A percentile compares a stretch with the other conserved stretches of the same genome.
phyloP scores from a whole-genome alignment of 495 filamentous ascomycete species.

The Platismatia glauca region DNA sequence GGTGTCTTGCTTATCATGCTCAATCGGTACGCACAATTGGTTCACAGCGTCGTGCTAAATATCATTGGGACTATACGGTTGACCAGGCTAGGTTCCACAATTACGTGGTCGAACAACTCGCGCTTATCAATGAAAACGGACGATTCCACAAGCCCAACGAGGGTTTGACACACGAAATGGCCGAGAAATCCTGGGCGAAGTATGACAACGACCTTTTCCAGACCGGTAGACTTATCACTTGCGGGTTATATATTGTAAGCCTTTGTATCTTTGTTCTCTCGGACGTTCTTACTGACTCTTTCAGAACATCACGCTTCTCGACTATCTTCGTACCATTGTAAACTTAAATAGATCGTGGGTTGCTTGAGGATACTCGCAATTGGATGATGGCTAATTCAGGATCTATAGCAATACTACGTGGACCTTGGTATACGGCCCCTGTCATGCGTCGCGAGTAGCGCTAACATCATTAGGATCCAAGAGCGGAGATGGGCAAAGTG shows the following conservation, averaged over 20 bases:
- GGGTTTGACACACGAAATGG: constrained; percentile 39
- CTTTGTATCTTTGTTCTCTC: not conserved
- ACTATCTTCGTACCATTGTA: constrained; percentile 78
- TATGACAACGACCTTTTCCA: constrained; percentile 82
- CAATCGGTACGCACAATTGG: constrained; percentile 28
- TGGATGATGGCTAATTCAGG: not conserved
- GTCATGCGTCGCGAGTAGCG: not conserved
- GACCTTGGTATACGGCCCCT: constrained; percentile 43
- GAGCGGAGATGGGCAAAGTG: constrained; percentile 43
- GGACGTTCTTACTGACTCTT: not conserved
- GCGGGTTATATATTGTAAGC: constrained; percentile 59
- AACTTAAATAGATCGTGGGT: constrained; percentile 56
- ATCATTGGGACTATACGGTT: not conserved
- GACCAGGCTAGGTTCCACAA: constrained; percentile 54
- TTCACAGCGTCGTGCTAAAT: not conserved
- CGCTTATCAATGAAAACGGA: constrained; percentile 60
- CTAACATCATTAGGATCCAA: constrained; percentile 35
- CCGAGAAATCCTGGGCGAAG: constrained; percentile 55
- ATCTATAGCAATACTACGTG: constrained; percentile 52
- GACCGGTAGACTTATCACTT: constrained; percentile 67
- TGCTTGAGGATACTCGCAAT: not conserved
- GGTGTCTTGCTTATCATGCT: constrained; percentile 50
- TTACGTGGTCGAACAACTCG: constrained; percentile 60
- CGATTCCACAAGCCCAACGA: constrained; percentile 55
- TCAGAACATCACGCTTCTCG: constrained; percentile 64